Evolutionary conservation across 192 early-diverging fungal species (phyloP).

Genomic region (Umbelopsis ramanniana): DNA sequence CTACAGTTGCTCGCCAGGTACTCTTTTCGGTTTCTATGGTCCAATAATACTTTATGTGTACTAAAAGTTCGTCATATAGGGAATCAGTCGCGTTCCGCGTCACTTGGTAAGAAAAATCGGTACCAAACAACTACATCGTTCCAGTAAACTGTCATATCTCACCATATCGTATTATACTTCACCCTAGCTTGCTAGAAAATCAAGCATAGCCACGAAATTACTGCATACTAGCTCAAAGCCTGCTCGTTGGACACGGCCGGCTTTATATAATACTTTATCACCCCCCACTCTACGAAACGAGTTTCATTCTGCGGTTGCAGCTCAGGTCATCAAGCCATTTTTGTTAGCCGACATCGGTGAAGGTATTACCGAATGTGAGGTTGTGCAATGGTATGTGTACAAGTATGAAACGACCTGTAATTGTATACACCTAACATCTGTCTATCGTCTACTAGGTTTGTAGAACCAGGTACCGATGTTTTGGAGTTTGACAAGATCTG

Average conservation of each 20-base stretch:
- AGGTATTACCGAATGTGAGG: conserved; percentile 96
- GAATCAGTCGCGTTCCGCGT: not conserved
- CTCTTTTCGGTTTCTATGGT: not conserved
- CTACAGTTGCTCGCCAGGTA: conserved; percentile 14
- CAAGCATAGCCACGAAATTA: not conserved
- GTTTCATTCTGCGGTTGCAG: conserved; percentile 52
- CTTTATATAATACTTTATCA: not conserved
- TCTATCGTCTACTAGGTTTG: conserved; percentile 68
- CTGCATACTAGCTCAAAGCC: not conserved
- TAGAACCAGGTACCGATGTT: conserved; percentile 88
- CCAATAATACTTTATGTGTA: not conserved
- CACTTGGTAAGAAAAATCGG: not conserved
- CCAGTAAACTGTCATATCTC: not conserved
- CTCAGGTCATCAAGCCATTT: conserved; percentile 68
- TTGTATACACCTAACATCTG: not conserved
- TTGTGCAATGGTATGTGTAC: conserved; percentile 88
- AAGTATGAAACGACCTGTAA: not conserved
- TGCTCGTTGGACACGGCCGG: not conserved
- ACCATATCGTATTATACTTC: not conserved
- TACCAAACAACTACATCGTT: not conserved
- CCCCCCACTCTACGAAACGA: conserved; percentile 19
- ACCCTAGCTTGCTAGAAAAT: not conserved
- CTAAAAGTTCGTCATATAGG: not conserved
- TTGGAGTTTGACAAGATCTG: conserved; percentile 94
- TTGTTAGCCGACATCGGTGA: conserved; percentile 97